These are phyloP conservation scores for Gilbertella persicaria DNA, from an alignment of 371 early-diverging fungal species.

Conservation along the genomic window DNA sequence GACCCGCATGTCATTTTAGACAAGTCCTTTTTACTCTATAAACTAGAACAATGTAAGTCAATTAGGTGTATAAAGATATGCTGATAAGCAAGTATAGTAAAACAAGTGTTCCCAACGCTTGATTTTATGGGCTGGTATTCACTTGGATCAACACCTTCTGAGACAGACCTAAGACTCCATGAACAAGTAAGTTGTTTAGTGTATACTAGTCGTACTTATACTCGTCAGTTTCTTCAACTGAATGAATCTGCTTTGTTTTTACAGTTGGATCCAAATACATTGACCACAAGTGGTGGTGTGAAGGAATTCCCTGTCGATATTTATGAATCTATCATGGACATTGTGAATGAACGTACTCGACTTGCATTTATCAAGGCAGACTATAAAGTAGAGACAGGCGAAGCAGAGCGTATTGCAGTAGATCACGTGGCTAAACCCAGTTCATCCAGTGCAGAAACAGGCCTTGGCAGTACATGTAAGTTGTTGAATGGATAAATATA, in stretches of 20 bases:
- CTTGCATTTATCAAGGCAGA: constrained; percentile 66
- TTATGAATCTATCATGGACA: constrained; percentile 83
- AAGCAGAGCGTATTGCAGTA: constrained; percentile 85
- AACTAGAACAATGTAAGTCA: constrained; percentile 76
- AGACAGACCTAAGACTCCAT: constrained; percentile 68
- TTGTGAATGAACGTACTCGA: constrained; percentile 52
- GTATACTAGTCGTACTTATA: background rate
- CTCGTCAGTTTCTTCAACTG: constrained; percentile 60
- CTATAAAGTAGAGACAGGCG: constrained; percentile 81
- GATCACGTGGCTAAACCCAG: constrained; percentile 77
- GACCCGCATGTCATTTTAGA: constrained; percentile 53
- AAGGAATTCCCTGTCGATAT: constrained; percentile 74
- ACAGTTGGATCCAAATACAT: constrained; percentile 69
- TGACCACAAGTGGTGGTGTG: constrained; percentile 31
- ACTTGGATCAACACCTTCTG: constrained; percentile 62
- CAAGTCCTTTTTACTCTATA: constrained; percentile 63
- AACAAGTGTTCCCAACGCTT: constrained; percentile 81
- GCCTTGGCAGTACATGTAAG: constrained; percentile 61
- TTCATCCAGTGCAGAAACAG: constrained; percentile 54
- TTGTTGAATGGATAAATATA: background rate
- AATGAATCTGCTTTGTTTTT: constrained; percentile 81
- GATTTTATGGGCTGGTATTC: constrained; percentile 91
- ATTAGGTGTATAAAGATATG: background rate
- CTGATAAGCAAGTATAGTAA: constrained; percentile 50
- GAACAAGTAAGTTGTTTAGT: constrained; percentile 57